Evolutionary conservation across 306 rosid genomes (phyloP).

Genomic region (Mimosa pudica): DNA sequence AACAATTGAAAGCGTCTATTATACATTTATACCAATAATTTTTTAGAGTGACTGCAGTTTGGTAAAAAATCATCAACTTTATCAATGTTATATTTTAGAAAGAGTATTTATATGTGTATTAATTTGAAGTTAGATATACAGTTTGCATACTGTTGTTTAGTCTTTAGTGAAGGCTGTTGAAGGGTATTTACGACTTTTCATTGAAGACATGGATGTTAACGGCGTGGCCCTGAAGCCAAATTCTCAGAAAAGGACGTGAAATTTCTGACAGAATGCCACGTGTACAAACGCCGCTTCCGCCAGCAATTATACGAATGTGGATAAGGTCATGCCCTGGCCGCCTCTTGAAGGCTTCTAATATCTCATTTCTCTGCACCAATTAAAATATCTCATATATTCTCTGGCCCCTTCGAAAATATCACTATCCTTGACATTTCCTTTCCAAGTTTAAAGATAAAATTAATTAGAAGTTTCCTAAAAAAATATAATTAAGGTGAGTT

Average conservation of each 20-base stretch:
- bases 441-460: too few relatives aligned
- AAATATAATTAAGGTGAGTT: too few relatives aligned
- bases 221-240: neutral
- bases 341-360: neutral
- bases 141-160: too few relatives aligned
- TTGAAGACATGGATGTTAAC: neutral
- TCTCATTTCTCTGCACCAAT: neutral
- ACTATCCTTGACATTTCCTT: neutral
- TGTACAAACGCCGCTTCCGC: constrained; percentile 24
- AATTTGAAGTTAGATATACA: neutral
- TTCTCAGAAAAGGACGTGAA: constrained; percentile 23
- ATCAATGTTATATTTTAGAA: too few relatives aligned
- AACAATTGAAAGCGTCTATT: too few relatives aligned
- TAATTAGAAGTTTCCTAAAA: too few relatives aligned
- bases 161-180: neutral
- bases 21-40: too few relatives aligned
- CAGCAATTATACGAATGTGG: constrained; percentile 39
- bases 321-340: constrained; percentile 35
- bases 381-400: neutral
- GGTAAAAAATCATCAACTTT: too few relatives aligned
- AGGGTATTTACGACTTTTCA: constrained; percentile 39
- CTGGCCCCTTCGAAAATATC: neutral
- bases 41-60: too few relatives aligned
- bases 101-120: too few relatives aligned
- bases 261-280: constrained; percentile 40